These are phyloP conservation scores for Globisporangium paroecandrum DNA, from an alignment of 352 stramenopile species.

Conservation along the genomic window DNA sequence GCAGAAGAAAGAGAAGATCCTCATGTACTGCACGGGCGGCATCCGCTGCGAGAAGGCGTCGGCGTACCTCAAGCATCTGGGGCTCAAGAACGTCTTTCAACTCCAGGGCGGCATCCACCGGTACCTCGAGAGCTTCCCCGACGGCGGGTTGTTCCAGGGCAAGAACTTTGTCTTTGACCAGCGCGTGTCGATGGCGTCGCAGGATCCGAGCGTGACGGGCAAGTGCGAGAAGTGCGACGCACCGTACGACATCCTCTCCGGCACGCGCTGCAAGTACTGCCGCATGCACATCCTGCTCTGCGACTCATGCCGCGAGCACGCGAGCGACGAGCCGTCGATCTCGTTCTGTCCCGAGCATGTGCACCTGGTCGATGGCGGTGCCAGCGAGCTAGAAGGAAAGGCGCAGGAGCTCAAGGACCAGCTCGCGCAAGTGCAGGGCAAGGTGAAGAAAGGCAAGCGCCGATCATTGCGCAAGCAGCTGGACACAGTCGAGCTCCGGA, in stretches of 20 bases:
- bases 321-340: conserved; percentile 19
- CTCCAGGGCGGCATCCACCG: conserved; percentile 80
- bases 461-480: conserved; percentile 80
- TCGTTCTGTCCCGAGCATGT: conserved; percentile 62
- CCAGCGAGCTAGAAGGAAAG: conserved; percentile 35
- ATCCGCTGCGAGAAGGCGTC: conserved; percentile 85
- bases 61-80: conserved; percentile 68
- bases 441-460: conserved; percentile 57
- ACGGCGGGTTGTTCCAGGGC: conserved; percentile 69
- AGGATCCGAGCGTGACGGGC: conserved; percentile 52
- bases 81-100: conserved; percentile 71
- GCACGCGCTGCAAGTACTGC: conserved; percentile 69
- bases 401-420: conserved; percentile 27
- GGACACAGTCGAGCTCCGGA: conserved; percentile 59
- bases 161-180: conserved; percentile 89
- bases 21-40: conserved; percentile 87
- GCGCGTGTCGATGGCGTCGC: conserved; percentile 62
- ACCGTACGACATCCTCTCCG: conserved; percentile 63
- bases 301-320: conserved; percentile 36
- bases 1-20: conserved; percentile 65
- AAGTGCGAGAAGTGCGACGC: conserved; percentile 54
- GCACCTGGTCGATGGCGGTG: conserved; percentile 41
- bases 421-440: conserved; percentile 37
- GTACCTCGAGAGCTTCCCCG: conserved; percentile 76
- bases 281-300: conserved; percentile 80